phyloP scores from a whole-genome alignment of 1,284 basidiomycete species.

The Ceratobasidium sp. region DNA sequence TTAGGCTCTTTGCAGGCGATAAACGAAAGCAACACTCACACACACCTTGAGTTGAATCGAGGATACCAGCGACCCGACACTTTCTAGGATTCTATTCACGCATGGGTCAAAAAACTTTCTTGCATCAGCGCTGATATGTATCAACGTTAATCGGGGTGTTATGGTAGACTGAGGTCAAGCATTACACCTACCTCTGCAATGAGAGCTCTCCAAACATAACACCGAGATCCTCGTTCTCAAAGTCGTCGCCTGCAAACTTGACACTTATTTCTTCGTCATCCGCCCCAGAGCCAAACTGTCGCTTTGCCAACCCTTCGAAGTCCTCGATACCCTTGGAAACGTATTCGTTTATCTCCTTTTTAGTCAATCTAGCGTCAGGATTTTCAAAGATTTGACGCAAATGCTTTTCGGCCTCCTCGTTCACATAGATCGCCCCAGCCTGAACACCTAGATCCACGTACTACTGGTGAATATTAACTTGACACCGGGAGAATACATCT shows the following conservation, averaged over 20 bases:
- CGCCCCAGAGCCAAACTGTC: background rate
- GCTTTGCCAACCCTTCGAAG: slow-evolving; percentile 7
- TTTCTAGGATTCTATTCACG: background rate
- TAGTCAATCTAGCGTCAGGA: background rate
- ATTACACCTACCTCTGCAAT: background rate
- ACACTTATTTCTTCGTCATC: background rate
- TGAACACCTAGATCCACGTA: slow-evolving; percentile 12
- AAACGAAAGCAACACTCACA: too few relatives aligned
- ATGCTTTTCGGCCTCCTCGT: background rate
- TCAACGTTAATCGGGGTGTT: background rate
- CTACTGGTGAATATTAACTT: background rate
- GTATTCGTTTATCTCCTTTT: too few relatives aligned
- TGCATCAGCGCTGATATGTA: background rate
- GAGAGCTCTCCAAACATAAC: background rate
- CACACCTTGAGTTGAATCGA: too few relatives aligned
- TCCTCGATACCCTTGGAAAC: too few relatives aligned
- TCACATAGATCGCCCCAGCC: slow-evolving; percentile 26
- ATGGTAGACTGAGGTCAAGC: background rate
- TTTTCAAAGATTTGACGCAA: background rate
- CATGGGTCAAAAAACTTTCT: background rate
- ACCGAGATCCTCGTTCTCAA: background rate
- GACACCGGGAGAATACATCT: too few relatives aligned
- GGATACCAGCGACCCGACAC: too few relatives aligned
- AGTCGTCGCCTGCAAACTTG: too few relatives aligned
- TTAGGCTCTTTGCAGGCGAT: too few relatives aligned